phyloP scores from a whole-genome alignment of 768 basidiomycete genomes.

The Amanita fuliginea region DNA sequence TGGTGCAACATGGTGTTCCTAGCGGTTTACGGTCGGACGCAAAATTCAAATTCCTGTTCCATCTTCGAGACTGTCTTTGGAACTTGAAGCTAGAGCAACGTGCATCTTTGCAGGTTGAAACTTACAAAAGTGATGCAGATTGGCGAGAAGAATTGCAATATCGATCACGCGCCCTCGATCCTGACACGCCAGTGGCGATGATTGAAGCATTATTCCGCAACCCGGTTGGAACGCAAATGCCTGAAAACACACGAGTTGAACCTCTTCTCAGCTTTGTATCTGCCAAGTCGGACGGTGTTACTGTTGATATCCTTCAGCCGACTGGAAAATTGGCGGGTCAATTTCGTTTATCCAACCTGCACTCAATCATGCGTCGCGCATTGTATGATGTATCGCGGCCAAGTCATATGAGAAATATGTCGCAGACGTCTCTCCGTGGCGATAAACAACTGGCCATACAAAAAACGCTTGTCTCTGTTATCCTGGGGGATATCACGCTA shows the following conservation, averaged over 20 bases:
- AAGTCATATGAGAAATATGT: conserved; percentile 17
- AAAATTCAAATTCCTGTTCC: conserved; percentile 68
- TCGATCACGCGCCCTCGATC: conserved; percentile 3
- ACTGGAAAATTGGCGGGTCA: conserved; percentile 21
- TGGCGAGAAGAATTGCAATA: neutral
- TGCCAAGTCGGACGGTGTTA: neutral
- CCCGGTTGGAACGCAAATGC: neutral
- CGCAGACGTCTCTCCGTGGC: conserved; percentile 34
- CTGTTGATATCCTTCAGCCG: neutral
- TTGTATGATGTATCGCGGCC: conserved; percentile 10
- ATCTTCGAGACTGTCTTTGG: conserved; percentile 60
- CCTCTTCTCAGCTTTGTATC: neutral
- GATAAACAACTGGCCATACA: conserved; percentile 18
- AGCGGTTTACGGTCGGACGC: conserved; percentile 56
- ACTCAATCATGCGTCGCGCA: conserved; percentile 14
- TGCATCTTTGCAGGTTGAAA: neutral
- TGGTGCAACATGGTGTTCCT: conserved; percentile 67
- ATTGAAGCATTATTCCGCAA: conserved; percentile 1
- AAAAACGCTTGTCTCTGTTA: conserved; percentile 23
- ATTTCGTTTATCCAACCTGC: conserved; percentile 22
- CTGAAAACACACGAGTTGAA: neutral
- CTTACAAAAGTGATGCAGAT: neutral
- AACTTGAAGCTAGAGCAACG: conserved; percentile 16
- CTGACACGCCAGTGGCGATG: neutral
- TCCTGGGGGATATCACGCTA: conserved; percentile 29